Evolutionary conservation across 345 rosid genomes (phyloP).

Genomic region (Hibiscus mutabilis): DNA sequence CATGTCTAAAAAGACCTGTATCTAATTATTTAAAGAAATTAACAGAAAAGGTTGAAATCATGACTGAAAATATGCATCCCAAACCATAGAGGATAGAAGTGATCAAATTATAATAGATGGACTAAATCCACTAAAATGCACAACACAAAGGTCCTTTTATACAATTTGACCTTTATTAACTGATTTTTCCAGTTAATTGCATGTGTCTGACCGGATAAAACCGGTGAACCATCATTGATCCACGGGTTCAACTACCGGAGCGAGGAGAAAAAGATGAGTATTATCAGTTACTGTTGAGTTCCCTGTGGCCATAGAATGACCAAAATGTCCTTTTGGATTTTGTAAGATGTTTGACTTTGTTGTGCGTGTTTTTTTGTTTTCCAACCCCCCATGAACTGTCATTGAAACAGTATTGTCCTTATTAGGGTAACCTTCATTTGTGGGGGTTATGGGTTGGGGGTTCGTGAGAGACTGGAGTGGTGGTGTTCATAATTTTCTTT

Average conservation of each 20-base stretch:
- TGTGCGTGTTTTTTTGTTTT: too few species aligned
- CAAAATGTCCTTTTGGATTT: conserved; percentile 8
- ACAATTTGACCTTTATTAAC: not conserved
- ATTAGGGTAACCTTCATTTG: not conserved
- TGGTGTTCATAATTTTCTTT: too few species aligned
- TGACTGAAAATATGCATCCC: too few species aligned
- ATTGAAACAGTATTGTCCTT: not conserved
- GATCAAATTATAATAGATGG: too few species aligned
- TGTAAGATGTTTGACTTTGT: not conserved
- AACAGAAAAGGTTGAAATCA: too few species aligned
- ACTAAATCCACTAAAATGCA: too few species aligned
- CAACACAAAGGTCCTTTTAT: too few species aligned
- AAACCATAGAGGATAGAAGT: too few species aligned
- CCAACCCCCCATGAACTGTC: not conserved
- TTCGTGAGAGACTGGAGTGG: not conserved
- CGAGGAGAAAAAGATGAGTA: conserved; percentile 18
- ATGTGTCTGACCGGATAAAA: conserved; percentile 23
- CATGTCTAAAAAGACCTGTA: too few species aligned
- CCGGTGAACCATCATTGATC: conserved; percentile 45
- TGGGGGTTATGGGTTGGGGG: not conserved
- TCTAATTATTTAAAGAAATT: too few species aligned
- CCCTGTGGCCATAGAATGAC: conserved; percentile 2
- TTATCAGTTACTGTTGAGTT: conserved; percentile 14
- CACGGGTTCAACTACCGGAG: conserved; percentile 38
- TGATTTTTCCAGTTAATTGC: conserved; percentile 21